Evolutionary conservation across 805 yeast genomes (phyloP), one percentile per base, ranked within the genome.

Genomic region (Hanseniaspora singularis): DNA sequence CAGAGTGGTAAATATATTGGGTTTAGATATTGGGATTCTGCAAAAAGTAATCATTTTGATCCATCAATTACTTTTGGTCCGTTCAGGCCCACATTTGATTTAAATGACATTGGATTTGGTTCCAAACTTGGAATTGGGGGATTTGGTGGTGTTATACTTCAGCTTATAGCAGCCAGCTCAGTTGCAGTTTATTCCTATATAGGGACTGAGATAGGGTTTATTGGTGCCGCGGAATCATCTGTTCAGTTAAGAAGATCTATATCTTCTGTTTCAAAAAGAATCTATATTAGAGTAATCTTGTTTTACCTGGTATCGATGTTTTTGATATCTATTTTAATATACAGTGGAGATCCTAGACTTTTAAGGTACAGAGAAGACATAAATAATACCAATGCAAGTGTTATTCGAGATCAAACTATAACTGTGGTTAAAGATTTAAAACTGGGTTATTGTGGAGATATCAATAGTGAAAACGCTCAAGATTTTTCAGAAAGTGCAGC

Each of bases 201-300:
- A 38, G 92, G 92, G 0, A 79, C 86, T 1, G 92, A 82, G 53
- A 77, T 79, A 53, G 87, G 83, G 15, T 76, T 81, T 51, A 74
- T 81, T 46, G 87, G 88, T 2, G 86, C 88, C 1, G 81, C 86
- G 59, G 94, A 82, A 59, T 39, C 45, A 4, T 81, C 86, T 15
- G 67, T 78, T 52, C 78, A 80, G 51, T 89, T 92, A 5, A 66
- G 89, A 53, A 74, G 70, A 51, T 77, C 88, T 0, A 66, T 82
- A 14, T 88, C 89, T 1, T 69, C 77, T 14, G 88, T 87, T 1
- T 79, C 88, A 1, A 75, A 69, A 54, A 68, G 79, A 53, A 83
- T 81, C 2, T 82, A 80, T 57, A 79, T 82, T 71, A 65, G 88
- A 57, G 73, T 82, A 32, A 57, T 78, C 4, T 56, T 82, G 1